Evolutionary conservation across 2,329 filamentous ascomycete genomes (phyloP).

Genomic region (Penicillium brevicompactum): DNA sequence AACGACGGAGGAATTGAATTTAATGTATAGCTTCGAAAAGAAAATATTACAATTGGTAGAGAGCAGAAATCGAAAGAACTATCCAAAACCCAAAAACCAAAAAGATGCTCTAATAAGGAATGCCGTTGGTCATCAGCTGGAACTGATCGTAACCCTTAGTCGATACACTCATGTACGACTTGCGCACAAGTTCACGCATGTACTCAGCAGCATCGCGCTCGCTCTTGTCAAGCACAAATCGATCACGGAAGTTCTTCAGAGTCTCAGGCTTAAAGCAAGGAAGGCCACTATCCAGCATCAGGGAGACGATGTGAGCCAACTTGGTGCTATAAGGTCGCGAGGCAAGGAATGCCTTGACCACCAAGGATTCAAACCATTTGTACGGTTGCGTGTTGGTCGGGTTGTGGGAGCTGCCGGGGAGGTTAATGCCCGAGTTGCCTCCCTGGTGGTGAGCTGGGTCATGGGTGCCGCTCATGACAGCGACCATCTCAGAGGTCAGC

Average conservation of each 20-base stretch:
- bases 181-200: constrained; percentile 85
- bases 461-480: constrained; percentile 88
- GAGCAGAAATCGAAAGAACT: no score
- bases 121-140: constrained; percentile 94
- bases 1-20: neutral
- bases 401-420: constrained; percentile 39
- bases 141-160: constrained; percentile 98
- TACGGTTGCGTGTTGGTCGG: constrained; percentile 79
- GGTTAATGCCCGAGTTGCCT: constrained; percentile 28
- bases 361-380: constrained; percentile 94
- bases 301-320: constrained; percentile 81
- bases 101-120: constrained; percentile 71
- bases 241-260: constrained; percentile 85
- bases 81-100: neutral
- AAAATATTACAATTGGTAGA: no score
- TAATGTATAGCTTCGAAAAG: no score
- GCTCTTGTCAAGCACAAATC: constrained; percentile 88
- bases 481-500: constrained; percentile 94
- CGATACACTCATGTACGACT: constrained; percentile 85
- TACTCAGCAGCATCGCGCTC: constrained; percentile 94
- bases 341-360: constrained; percentile 91
- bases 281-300: constrained; percentile 95
- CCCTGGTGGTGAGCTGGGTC: constrained; percentile 30
- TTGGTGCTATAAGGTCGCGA: constrained; percentile 84
- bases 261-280: constrained; percentile 98